Conservation (phyloP, 139 green algal genomes). For the Edaphochlamys debaryana region DNA sequence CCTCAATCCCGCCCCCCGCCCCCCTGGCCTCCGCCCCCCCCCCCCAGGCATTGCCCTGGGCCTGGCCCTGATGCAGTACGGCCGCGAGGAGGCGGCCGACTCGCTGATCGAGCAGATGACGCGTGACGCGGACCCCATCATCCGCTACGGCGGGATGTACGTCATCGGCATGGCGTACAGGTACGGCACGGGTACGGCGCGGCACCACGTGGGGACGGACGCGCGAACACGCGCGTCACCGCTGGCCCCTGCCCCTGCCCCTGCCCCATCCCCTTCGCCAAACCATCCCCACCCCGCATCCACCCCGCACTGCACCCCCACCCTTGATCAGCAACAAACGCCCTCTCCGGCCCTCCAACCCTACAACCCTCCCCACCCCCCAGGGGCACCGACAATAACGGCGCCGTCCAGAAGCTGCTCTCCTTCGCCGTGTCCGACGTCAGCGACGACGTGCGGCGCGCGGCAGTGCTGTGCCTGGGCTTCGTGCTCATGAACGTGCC, state of each 20-base stretch:
- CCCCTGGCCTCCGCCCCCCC: too few relatives aligned
- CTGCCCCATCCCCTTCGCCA: too few relatives aligned
- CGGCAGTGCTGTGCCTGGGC: constrained; percentile 91
- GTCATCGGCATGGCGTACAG: constrained; percentile 93
- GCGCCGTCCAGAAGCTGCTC: constrained; percentile 94
- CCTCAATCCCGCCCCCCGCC: too few relatives aligned
- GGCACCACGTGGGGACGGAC: too few relatives aligned
- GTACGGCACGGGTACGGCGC: too few relatives aligned
- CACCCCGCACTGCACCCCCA: too few relatives aligned
- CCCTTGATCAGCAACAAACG: too few relatives aligned
- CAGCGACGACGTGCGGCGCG: constrained; percentile 94
- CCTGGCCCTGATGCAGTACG: constrained; percentile 92
- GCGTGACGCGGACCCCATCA: constrained; percentile 83
- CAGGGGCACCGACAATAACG: constrained; percentile 94
- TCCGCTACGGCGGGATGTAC: constrained; percentile 96
- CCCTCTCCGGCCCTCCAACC: too few relatives aligned
- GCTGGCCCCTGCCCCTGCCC: too few relatives aligned
- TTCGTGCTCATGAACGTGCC: constrained; percentile 92
- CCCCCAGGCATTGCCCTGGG: constrained; percentile 79
- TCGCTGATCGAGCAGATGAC: constrained; percentile 91
- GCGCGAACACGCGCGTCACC: too few relatives aligned
- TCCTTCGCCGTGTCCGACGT: constrained; percentile 97
- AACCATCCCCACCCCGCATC: too few relatives aligned
- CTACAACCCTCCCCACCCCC: too few relatives aligned
- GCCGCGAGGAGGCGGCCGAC: constrained; percentile 94